Percentiles rank a stretch among this genome's conserved stretches.
Conservation (phyloP, 371 early-diverging fungal species). For the Thermomucor indicae-seudaticae region DNA sequence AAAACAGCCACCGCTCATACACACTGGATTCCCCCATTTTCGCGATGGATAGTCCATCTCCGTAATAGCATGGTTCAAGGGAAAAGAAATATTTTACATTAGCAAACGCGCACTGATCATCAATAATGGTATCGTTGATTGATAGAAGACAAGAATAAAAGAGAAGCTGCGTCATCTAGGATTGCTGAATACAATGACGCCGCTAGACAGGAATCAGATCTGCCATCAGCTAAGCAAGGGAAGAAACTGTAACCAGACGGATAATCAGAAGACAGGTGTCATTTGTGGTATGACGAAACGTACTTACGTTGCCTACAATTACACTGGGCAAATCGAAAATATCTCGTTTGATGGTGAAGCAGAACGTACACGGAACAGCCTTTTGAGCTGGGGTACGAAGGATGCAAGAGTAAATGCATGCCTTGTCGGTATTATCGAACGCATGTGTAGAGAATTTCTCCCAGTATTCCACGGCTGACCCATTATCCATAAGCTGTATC, state of each 20-base stretch:
- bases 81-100: too few species aligned
- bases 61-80: too few species aligned
- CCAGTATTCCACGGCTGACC: constrained; percentile 90
- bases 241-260: not conserved
- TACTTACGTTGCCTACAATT: constrained; percentile 70
- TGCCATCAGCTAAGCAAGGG: not conserved
- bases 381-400: constrained; percentile 61
- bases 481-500: constrained; percentile 78
- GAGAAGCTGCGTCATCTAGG: not conserved
- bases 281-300: not conserved
- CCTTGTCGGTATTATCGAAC: constrained; percentile 83
- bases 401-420: constrained; percentile 75
- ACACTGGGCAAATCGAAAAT: constrained; percentile 89
- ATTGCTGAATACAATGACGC: not conserved
- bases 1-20: too few species aligned
- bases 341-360: constrained; percentile 89
- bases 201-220: not conserved
- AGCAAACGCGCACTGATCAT: too few species aligned
- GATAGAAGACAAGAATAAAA: constrained; percentile 3
- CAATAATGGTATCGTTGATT: not conserved
- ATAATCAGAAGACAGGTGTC: not conserved
- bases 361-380: constrained; percentile 80
- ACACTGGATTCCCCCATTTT: too few species aligned
- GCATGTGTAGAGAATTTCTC: constrained; percentile 86
- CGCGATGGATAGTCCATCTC: too few species aligned